These are phyloP conservation scores for Torulaspora indica DNA, from an alignment of 805 yeast genomes.

Conservation along the genomic window DNA sequence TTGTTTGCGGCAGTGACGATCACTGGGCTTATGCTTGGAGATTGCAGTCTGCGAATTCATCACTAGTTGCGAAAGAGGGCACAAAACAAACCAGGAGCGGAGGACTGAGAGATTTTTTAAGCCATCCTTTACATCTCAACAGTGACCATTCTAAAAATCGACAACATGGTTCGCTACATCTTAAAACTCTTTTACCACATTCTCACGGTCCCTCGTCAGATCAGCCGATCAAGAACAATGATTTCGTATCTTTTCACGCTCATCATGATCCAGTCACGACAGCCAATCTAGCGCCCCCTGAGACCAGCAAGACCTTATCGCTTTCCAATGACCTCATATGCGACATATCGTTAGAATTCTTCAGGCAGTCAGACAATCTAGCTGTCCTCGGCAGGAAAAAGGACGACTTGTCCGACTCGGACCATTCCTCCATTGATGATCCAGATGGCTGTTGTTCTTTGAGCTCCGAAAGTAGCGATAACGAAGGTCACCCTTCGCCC, in stretches of 20 bases:
- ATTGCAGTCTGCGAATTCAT: slow-evolving; percentile 29
- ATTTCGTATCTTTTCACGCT: slow-evolving; percentile 70
- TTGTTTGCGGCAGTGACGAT: slow-evolving; percentile 80
- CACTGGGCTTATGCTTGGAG: slow-evolving; percentile 85
- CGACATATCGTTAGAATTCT: slow-evolving; percentile 45
- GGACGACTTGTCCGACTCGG: slow-evolving; percentile 11
- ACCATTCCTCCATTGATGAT: slow-evolving; percentile 6
- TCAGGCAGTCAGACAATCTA: slow-evolving; percentile 14
- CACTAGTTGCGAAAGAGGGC: slow-evolving; percentile 1
- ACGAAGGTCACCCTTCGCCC: slow-evolving; percentile 11
- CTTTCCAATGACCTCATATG: slow-evolving; percentile 75
- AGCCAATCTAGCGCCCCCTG: slow-evolving; percentile 72
- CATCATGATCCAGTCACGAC: slow-evolving; percentile 69
- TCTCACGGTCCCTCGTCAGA: slow-evolving; percentile 17
- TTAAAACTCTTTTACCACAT: slow-evolving; percentile 29
- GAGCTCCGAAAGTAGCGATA: not conserved
- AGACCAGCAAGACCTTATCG: slow-evolving; percentile 58
- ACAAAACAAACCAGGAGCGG: not conserved
- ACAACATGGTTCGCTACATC: slow-evolving; percentile 17
- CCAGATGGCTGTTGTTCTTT: not conserved
- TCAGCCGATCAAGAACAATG: slow-evolving; percentile 44
- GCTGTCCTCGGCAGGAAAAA: slow-evolving; percentile 6
- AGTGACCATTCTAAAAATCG: slow-evolving; percentile 11
- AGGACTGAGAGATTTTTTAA: slow-evolving; percentile 9
- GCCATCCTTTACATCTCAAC: slow-evolving; percentile 3